Base-by-base conservation (phyloP, 139 green algal genomes). In the Micractinium sp. region DNA sequence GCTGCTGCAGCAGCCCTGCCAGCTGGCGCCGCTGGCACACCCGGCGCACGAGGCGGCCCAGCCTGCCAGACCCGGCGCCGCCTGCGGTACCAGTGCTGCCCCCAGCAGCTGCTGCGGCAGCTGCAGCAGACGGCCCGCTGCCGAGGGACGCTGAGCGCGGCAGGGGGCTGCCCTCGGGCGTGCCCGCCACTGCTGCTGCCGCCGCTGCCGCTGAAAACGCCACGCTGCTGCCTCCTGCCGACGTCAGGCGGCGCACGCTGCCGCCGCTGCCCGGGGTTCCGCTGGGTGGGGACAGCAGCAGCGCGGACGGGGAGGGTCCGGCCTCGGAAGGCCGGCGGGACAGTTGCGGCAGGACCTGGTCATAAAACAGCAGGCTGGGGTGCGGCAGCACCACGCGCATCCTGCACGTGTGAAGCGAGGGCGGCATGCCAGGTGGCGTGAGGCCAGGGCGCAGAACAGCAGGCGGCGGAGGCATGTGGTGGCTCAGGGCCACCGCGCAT, bases 371-470 rank as follows among this genome's bases (percentile, higher is more conserved):
- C 38, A 71, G 77, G 67, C 47, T 38, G 47, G 83, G 83, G 56
- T 89, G 69, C 14, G 87, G 88, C 47, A 91, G 77, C 41, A 71
- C 29, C 47, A 93, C 90, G 16, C 75, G 79, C 90, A 92, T 91
- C 76, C 90, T 87, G 77, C 77, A 77, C 5, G 47, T 5, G 47
- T 16, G 47, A 56, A 56, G 47, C n/a, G 35, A 56, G 76, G 36
- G 76, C 0, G 35, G 75, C 35, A 81, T 4, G 75, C 35, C 5
- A 23, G 36, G 36, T n/a, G n/a, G n/a, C 31, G 27, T 27, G n/a
- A 23, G n/a, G 14, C 13, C 69, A 33, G 69, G 47, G 47, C 20
- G 22, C 63, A 73, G 20, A 12, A 5, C 23, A 12, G 63, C 63
- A 5, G 63, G 63, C 2, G 63, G 7, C 20, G 63, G 22, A 15